A percentile compares a stretch with the other conserved stretches of the same genome.
Evolutionary conservation across 768 basidiomycete species (phyloP).

Genomic region (Postia placenta): DNA sequence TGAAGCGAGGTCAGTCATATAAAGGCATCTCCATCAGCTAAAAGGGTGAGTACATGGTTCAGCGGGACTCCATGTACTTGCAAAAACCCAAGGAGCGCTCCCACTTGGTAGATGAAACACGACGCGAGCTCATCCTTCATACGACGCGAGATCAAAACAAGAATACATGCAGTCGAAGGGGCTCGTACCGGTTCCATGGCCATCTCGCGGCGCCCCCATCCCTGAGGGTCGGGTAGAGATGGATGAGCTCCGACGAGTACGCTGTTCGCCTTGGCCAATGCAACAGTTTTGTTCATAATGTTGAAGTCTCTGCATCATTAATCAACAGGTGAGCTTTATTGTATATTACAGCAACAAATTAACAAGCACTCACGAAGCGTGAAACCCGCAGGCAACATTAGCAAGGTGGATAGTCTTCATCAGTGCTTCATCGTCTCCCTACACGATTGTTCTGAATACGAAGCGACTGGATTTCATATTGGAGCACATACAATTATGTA

Average conservation of each 20-base stretch:
- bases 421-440: slow-evolving; percentile 26
- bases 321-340: not conserved
- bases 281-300: slow-evolving; percentile 59
- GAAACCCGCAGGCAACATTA: slow-evolving; percentile 61
- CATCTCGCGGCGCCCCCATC: slow-evolving; percentile 64
- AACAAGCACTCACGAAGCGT: slow-evolving; percentile 41
- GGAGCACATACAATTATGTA: slow-evolving; percentile 18
- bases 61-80: slow-evolving; percentile 43
- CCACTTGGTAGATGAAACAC: slow-evolving; percentile 62
- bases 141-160: not conserved
- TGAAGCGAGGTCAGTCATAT: not conserved
- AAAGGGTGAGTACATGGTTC: slow-evolving; percentile 46
- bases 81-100: slow-evolving; percentile 57
- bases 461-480: not conserved
- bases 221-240: slow-evolving; percentile 55
- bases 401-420: slow-evolving; percentile 31
- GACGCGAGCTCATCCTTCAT: slow-evolving; percentile 46
- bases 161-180: not conserved
- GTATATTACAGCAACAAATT: not conserved
- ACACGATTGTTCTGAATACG: no score
- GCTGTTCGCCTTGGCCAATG: slow-evolving; percentile 46
- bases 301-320: slow-evolving; percentile 46
- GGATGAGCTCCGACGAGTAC: slow-evolving; percentile 66
- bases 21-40: not conserved
- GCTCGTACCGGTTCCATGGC: slow-evolving; percentile 46